These are phyloP conservation scores for Raffaelea albimanens DNA, from an alignment of 2,329 filamentous ascomycete genomes.

Conservation along the genomic window DNA sequence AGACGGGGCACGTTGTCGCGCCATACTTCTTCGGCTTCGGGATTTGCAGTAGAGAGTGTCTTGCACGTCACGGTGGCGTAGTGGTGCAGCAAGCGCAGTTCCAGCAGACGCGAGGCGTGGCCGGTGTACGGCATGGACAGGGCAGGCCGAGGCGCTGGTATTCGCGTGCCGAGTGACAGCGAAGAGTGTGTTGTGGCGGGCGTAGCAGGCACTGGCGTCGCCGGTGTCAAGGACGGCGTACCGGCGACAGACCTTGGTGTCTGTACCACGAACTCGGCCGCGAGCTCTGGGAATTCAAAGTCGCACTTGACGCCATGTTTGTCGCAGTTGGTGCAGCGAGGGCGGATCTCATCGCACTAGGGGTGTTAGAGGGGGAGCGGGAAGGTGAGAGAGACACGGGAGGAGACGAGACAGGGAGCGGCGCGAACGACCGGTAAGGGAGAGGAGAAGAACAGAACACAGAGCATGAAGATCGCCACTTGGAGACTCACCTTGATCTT, in stretches of 20 bases:
- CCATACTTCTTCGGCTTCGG: constrained; percentile 48
- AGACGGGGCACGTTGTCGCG: constrained; percentile 48
- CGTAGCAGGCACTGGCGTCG: constrained; percentile 6
- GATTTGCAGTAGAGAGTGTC: constrained; percentile 46
- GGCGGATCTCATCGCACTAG: constrained; percentile 58
- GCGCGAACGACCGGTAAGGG: background rate
- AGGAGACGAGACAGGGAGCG: no score
- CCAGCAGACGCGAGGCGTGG: constrained; percentile 37
- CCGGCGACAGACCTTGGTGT: background rate
- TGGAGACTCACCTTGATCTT: constrained; percentile 53
- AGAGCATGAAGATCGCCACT: background rate
- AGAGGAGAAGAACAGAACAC: background rate
- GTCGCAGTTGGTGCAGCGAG: constrained; percentile 54
- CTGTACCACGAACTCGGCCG: constrained; percentile 33
- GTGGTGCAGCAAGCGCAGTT: constrained; percentile 55
- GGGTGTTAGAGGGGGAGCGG: no score
- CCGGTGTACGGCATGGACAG: constrained; percentile 16
- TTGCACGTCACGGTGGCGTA: constrained; percentile 52
- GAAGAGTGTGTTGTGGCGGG: constrained; percentile 17
- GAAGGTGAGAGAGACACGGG: no score
- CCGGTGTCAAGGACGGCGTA: constrained; percentile 7
- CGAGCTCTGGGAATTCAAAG: constrained; percentile 44
- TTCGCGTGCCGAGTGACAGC: constrained; percentile 12
- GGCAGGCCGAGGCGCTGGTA: background rate
- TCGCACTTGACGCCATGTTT: constrained; percentile 60